phyloP scores from a whole-genome alignment of 768 basidiomycete species.

The Amanita inopinata region DNA sequence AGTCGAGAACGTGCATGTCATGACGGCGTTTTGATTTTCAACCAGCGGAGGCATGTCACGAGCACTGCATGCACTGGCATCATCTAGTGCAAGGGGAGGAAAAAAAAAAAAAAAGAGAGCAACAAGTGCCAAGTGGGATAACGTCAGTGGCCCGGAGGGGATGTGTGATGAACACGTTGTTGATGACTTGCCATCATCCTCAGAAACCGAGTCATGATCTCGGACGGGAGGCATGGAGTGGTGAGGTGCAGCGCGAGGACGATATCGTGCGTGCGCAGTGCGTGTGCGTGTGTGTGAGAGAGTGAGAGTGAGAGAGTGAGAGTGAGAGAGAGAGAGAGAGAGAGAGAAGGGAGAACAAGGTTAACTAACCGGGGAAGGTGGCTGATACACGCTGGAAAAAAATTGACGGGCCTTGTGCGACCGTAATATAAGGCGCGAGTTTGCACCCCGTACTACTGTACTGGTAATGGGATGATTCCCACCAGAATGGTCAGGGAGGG shows the following conservation, averaged over 20 bases:
- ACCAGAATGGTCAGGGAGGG: constrained; percentile 19
- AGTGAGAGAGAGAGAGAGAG: constrained; percentile 17
- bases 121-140: background rate
- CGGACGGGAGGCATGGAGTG: constrained; percentile 26
- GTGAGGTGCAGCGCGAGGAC: constrained; percentile 13
- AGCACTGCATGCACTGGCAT: too few relatives aligned
- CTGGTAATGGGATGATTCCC: constrained; percentile 21
- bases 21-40: constrained; percentile 41
- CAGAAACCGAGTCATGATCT: constrained; percentile 17
- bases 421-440: constrained; percentile 21
- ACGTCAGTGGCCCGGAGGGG: constrained; percentile 19
- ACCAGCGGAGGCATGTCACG: constrained; percentile 41
- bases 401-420: constrained; percentile 1
- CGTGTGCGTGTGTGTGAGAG: too few relatives aligned
- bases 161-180: constrained; percentile 13
- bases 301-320: constrained; percentile 14
- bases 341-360: constrained; percentile 11
- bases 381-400: constrained; percentile 7
- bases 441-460: constrained; percentile 27
- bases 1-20: constrained; percentile 55
- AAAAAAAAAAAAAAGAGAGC: constrained; percentile 19
- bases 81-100: too few relatives aligned
- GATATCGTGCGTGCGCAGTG: too few relatives aligned
- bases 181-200: constrained; percentile 20
- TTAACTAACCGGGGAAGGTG: constrained; percentile 7